Base-by-base conservation (phyloP, 768 basidiomycete species). In the Tulasnella sp. region DNA sequence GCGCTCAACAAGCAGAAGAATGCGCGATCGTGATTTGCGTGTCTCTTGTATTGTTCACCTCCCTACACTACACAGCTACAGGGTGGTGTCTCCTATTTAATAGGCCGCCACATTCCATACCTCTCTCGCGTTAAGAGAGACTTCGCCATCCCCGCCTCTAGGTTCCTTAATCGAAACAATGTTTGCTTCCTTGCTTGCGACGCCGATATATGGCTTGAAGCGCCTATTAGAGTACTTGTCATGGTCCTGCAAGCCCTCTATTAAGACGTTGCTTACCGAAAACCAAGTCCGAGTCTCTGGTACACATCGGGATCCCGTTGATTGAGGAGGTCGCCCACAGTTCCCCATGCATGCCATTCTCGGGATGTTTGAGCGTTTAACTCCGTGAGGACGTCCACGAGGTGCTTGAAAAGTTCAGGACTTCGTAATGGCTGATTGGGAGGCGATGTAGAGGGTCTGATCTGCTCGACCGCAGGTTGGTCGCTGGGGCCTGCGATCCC, bases 1-100 rank as follows among this genome's bases (percentile, higher is more conserved):
- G 78, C 64, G 4, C 54, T 77, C 29, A 36, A 77, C 49, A 78
- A 74, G 38, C 77, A 77, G 67, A 71, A 70, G 67, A 77, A 67
- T 15, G 36, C 78, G 29, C 64, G 78, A 37, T 64, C 78, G 70
- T 77, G 34, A 64, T n/a, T 34, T 12, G 2, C 25, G 25, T 64
- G n/a, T 64, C 14, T 15, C 14, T 49, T 22, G 45, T 49, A 49
- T 22, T 49, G 45, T 49, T 49, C 17, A 8, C 45, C 19, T 49
- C 45, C 45, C 45, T 19, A 4, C 45, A 15, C 19, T 49, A 22
- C 8, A 49, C 45, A 49, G n/a, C 45, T 22, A 49, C 45, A n/a
- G n/a, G n/a, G n/a, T n/a, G n/a, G n/a, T n/a, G n/a, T n/a, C n/a
- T n/a, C n/a, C n/a, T n/a, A n/a, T n/a, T n/a, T n/a, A n/a, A n/a